Conservation (phyloP, 2,329 filamentous ascomycete species). For the Arthrinium phaeospermum region DNA sequence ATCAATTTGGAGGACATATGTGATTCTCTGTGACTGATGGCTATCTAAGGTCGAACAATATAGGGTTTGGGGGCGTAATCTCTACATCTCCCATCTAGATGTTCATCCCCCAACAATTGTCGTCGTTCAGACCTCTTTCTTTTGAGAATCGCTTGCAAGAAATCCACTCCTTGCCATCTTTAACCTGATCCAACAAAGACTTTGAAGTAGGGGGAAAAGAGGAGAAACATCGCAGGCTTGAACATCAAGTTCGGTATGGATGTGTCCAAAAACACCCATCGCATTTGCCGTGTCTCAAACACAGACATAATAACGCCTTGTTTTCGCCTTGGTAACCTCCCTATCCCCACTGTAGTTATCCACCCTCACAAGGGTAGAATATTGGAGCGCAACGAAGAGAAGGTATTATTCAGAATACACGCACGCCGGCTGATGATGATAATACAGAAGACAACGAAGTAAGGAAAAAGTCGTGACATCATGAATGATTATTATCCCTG, state of each 20-base stretch:
- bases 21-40: neutral
- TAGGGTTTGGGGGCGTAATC: neutral
- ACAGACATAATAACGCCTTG: slow-evolving; percentile 2
- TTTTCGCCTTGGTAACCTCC: neutral
- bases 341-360: neutral
- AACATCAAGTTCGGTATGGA: slow-evolving; percentile 8
- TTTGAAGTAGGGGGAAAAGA: neutral
- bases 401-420: slow-evolving; percentile 18
- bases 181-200: neutral
- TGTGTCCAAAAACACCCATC: neutral
- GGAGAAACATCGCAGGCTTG: neutral
- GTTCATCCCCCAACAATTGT: neutral
- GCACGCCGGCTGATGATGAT: slow-evolving; percentile 19
- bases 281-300: neutral
- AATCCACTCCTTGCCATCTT: neutral
- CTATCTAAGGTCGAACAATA: neutral
- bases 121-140: neutral
- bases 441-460: slow-evolving; percentile 5
- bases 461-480: slow-evolving; percentile 14
- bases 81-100: slow-evolving; percentile 1
- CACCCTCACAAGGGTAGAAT: neutral
- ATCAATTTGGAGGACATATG: neutral
- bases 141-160: neutral
- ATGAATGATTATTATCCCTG: slow-evolving; percentile 5
- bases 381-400: neutral